Base-by-base conservation (phyloP, 1,284 basidiomycete species). In the Ganoderma lucidum region DNA sequence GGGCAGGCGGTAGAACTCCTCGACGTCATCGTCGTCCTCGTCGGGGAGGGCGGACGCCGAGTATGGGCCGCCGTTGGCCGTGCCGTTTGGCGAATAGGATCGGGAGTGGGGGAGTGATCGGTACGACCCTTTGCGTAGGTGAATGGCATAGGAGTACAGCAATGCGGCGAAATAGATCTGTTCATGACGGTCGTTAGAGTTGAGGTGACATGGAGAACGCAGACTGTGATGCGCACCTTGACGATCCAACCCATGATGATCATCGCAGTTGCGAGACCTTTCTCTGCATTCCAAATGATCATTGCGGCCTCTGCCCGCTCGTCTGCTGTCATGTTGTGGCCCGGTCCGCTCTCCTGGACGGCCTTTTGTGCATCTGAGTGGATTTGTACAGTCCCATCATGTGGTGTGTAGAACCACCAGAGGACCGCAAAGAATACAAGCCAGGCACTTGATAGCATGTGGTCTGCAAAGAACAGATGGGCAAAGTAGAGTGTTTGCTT, bases 101-200 rank as follows among this genome's bases (percentile, higher is more conserved):
- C 89, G 87, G 44, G 88, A 86, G 70, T 86, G 85, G 3, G 95
- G 93, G 56, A 98, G 89, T 19, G 91, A 85, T 75, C 94, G 92
- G 79, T 98, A 99, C 15, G 96, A 94, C 61, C 95, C 95, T 77
- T 93, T 93, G 48, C 97, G 93, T 60, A 99, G 90, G 80, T 99
- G 97, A 1, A 91, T 86, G 3, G 97, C 96, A 80, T 96, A 99
- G 12, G 97, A 98, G 81, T 99, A 99, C 44, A 99, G 84, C 48
- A 97, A 82, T 41, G 95, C 82, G 48, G 94, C 93, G 81, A 99
- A 97, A 84, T 98, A 99, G 73, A 98, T 86, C 97, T 98, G 73
- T 59, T 64, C 5, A 37, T 19, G 2, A 23, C 19, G 9, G 2
- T 39, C 4, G n/a, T 67, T 17, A 66, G 55, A 23, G 30, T n/a